Evolutionary conservation across 1,139 yeast species (phyloP).

Genomic region (Suhomyces anneliseae): DNA sequence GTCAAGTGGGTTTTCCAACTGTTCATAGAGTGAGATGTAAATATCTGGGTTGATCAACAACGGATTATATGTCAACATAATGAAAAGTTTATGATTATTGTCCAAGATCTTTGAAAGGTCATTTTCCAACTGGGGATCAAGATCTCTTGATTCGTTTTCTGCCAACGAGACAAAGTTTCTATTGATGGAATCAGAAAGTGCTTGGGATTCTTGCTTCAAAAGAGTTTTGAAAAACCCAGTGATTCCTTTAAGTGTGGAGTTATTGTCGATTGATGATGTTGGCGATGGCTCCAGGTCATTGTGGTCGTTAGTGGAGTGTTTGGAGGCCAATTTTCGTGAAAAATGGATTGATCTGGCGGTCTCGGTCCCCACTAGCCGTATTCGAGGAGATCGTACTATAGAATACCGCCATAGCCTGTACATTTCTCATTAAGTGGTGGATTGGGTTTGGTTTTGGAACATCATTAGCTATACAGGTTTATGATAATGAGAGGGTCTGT

Average conservation of each 20-base stretch:
- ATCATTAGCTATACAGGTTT: not conserved
- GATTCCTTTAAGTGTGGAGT: not conserved
- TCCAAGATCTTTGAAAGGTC: constrained; percentile 26
- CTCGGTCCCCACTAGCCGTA: not conserved
- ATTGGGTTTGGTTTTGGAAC: not conserved
- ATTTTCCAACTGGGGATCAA: constrained; percentile 18
- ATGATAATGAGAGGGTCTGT: not conserved
- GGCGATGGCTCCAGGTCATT: not conserved
- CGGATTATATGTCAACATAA: constrained; percentile 36
- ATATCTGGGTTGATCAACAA: constrained; percentile 30
- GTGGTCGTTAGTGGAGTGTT: not conserved
- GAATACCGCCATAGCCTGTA: constrained; percentile 3
- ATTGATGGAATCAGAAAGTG: constrained; percentile 7
- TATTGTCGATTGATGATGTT: not conserved
- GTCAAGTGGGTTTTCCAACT: constrained; percentile 21
- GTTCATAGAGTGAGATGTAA: constrained; percentile 24
- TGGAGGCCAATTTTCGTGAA: not conserved
- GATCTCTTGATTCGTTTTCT: not conserved
- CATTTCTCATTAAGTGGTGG: not conserved
- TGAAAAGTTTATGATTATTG: constrained; percentile 28
- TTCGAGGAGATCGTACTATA: constrained; percentile 3
- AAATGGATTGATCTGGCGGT: not conserved
- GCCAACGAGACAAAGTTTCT: constrained; percentile 5
- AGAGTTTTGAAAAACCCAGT: constrained; percentile 8
- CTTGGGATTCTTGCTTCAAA: constrained; percentile 13